Evolutionary conservation across 2,329 filamentous ascomycete genomes (phyloP).

Genomic region (Colletotrichum sp.): DNA sequence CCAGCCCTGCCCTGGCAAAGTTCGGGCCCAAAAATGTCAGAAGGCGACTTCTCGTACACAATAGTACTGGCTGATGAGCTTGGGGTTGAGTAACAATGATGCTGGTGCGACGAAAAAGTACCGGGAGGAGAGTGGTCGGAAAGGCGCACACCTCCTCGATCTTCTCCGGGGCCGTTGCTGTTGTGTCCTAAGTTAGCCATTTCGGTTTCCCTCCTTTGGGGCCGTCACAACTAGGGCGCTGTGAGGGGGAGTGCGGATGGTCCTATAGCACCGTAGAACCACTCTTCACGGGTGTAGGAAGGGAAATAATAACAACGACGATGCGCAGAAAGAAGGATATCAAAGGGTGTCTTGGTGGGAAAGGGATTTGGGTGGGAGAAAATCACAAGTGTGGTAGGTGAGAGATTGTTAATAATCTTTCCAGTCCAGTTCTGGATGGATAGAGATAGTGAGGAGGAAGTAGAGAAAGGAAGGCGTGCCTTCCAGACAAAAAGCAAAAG

Average conservation of each 20-base stretch:
- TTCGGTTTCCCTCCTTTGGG: not conserved
- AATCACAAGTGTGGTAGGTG: not conserved
- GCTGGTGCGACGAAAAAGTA: not conserved
- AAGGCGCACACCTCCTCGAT: constrained; percentile 9
- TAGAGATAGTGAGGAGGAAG: not conserved
- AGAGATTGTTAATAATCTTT: not conserved
- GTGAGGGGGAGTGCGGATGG: not conserved
- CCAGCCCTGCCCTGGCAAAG: not conserved
- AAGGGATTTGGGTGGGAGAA: not conserved
- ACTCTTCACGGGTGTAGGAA: not conserved
- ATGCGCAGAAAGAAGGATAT: not conserved
- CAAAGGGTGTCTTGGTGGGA: not conserved
- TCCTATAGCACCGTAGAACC: not conserved
- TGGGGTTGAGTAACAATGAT: not conserved
- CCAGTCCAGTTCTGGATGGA: not conserved
- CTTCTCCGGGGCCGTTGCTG: not conserved
- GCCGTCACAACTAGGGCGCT: not conserved
- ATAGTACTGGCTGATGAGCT: constrained; percentile 1
- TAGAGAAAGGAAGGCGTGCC: not conserved
- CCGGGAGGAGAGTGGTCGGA: constrained; percentile 7
- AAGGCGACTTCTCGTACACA: not conserved
- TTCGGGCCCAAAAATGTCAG: constrained; percentile 10
- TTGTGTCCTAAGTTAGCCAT: not conserved
- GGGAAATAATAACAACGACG: not conserved
- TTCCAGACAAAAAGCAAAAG: not conserved